Base-by-base conservation (phyloP, 2,329 filamentous ascomycete species). In the Phaeosphaeriaceae sp. region DNA sequence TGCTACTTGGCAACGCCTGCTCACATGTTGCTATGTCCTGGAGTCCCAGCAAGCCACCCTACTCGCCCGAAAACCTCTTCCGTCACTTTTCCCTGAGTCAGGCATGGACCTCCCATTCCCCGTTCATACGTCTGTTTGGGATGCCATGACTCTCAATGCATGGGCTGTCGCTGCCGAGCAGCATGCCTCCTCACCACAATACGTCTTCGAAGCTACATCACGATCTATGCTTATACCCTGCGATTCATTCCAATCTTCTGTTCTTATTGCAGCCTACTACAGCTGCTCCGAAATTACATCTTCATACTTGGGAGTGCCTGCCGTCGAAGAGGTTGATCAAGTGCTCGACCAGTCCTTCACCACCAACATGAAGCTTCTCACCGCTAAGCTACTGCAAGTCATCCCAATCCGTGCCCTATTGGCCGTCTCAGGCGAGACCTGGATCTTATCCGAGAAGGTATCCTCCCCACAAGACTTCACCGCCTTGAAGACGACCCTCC, bases 401-500 rank as follows among this genome's bases (percentile, higher is more conserved):
- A 75, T 73, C 3, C 80, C 80, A 0, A 61, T 81, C 5, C 77
- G 78, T 20, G 74, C 79, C 1, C 66, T 83, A 4, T 66, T 83
- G 15, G 79, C 80, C 27, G 74, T 81, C 0, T 74, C 78, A 3
- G 79, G 80, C 36, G 79, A 82, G 51, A 76, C 78, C 17, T 83
- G 80, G 80, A 71, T 81, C 9, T 66, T 82, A n/a, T 76, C 71
- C 1, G 77, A 80, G 56, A 81, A 81, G 50, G 65, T 81, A 2
- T 57, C 71, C 22, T 70, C 70, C 15, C 65, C 67, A 7, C 67
- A 68, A 15, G 71, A 74, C n/a, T 79, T 76, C 57, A 56, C 62
- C 17, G 57, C 46, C 6, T 60, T 76, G 7, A 78, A 77, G 55
- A 57, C 64, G 3, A 72, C 68, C 1, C 65, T 80, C 7, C 66